Base-by-base conservation (phyloP, 331 rosid species). In the Malus hybrid region DNA sequence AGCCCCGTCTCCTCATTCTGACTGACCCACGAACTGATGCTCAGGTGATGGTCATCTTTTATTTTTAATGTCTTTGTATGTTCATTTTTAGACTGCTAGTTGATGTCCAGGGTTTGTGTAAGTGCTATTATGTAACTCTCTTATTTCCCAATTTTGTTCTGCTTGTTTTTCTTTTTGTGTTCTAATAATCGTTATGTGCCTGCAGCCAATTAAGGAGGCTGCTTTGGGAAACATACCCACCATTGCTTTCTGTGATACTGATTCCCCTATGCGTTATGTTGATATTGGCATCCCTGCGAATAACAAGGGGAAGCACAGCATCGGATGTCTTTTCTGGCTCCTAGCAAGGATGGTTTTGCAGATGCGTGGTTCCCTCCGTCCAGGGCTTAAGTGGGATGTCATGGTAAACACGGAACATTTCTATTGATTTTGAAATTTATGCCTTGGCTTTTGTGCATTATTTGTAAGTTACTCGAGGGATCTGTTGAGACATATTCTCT, bases 231-330 rank as follows among this genome's bases (percentile, higher is more conserved):
- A 93, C 44, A 93, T 90, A 27, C 98, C 96, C 0, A 90, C 98
- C 1, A 93, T 93, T 52, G 96, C 98, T 31, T 93, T 93, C 52
- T 93, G 98, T 5, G 98, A 93, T 65, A 90, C 98, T 7, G 98
- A 93, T 78, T 90, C 96, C 0, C 93, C 96, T 7, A 93, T 93
- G 96, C 22, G 86, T 6, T 86, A 88, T 70, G 97, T 93, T 56
- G 98, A 93, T 69, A 91, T 93, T 74, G 97, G 97, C 22, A 93
- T 93, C 71, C 98, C 97, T 13, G 96, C 98, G 20, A 93, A 93
- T 65, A 93, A 93, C 80, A 93, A 93, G 85, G 98, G 98, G 1
- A 93, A 91, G 34, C 97, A 93, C 64, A 89, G 93, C 80, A 90
- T 93, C 2, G 96, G 97, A 15, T 93, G 97, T 10, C 48, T 42